phyloP scores from a whole-genome alignment of 768 basidiomycete species.

The Pisolithus microcarpus region DNA sequence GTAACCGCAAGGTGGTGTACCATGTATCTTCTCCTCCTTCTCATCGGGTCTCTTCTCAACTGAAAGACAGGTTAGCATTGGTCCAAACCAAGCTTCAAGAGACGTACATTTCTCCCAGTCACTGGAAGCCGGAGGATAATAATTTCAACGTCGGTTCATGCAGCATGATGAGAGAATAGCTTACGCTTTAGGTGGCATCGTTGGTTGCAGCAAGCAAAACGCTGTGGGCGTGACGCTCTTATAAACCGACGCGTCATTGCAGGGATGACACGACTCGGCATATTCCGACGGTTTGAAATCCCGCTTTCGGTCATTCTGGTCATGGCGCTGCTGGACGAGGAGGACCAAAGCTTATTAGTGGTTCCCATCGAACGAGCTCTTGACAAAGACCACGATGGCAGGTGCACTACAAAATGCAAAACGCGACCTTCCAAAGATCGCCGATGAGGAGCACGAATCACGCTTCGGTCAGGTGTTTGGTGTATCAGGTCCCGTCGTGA shows the following conservation, averaged over 20 bases:
- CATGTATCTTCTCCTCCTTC: slow-evolving; percentile 90
- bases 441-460: slow-evolving; percentile 85
- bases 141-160: neutral
- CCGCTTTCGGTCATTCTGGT: slow-evolving; percentile 21
- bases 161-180: slow-evolving; percentile 28
- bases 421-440: slow-evolving; percentile 78
- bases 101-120: slow-evolving; percentile 97
- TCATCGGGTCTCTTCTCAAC: slow-evolving; percentile 82
- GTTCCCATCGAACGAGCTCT: neutral
- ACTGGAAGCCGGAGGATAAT: slow-evolving; percentile 36
- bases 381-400: slow-evolving; percentile 52
- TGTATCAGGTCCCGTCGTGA: slow-evolving; percentile 97
- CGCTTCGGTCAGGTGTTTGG: slow-evolving; percentile 85
- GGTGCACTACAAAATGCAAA: slow-evolving; percentile 90
- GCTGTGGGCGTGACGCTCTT: slow-evolving; percentile 8
- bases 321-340: neutral
- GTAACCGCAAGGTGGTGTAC: slow-evolving; percentile 29
- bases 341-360: neutral
- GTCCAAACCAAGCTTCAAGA: slow-evolving; percentile 2
- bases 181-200: slow-evolving; percentile 94
- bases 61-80: slow-evolving; percentile 25
- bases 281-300: slow-evolving; percentile 18
- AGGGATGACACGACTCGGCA: slow-evolving; percentile 21
- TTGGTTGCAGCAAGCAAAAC: slow-evolving; percentile 22
- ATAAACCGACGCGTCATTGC: slow-evolving; percentile 31